Percentiles rank a stretch among this genome's conserved stretches.
These are phyloP conservation scores for Xylariaceae sp. DNA, from an alignment of 2,329 filamentous ascomycete genomes.

Conservation along the genomic window DNA sequence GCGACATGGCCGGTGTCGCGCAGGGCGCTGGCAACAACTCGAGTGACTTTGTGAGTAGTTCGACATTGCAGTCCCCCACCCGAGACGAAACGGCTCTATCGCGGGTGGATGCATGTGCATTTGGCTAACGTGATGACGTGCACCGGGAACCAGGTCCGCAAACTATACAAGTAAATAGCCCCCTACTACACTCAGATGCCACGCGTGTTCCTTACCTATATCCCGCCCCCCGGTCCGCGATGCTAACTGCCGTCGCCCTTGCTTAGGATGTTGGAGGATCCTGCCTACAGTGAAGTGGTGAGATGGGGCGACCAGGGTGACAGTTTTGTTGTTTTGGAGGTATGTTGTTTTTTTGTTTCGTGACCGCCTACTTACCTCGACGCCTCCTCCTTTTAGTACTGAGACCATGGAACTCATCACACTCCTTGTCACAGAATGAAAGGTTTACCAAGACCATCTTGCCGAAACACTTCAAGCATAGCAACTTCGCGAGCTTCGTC, in stretches of 20 bases:
- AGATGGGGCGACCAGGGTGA: constrained; percentile 93
- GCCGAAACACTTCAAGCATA: constrained; percentile 81
- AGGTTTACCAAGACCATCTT: constrained; percentile 81
- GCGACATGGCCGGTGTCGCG: constrained; percentile 34
- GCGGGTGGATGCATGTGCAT: constrained; percentile 23
- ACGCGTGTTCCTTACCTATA: constrained; percentile 7
- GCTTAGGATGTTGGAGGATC: constrained; percentile 88
- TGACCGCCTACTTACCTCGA: not conserved
- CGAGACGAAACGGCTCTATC: constrained; percentile 19
- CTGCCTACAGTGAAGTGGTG: constrained; percentile 85
- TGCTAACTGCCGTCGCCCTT: constrained; percentile 30
- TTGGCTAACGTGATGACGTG: constrained; percentile 27
- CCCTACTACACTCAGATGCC: constrained; percentile 13
- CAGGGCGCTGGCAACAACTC: constrained; percentile 64
- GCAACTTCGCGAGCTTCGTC: constrained; percentile 75
- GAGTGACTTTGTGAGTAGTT: constrained; percentile 81
- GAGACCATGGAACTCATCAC: constrained; percentile 19
- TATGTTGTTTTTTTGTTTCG: constrained; percentile 39
- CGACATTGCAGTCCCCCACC: constrained; percentile 3
- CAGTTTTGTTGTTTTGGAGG: constrained; percentile 95
- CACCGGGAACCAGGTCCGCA: constrained; percentile 67
- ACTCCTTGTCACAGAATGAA: constrained; percentile 62
- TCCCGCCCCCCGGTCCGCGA: not conserved
- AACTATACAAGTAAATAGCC: constrained; percentile 80
- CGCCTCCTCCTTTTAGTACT: not conserved